These are phyloP conservation scores for Obelidium mucronatum DNA, from an alignment of 192 early-diverging fungal species.

Conservation along the genomic window DNA sequence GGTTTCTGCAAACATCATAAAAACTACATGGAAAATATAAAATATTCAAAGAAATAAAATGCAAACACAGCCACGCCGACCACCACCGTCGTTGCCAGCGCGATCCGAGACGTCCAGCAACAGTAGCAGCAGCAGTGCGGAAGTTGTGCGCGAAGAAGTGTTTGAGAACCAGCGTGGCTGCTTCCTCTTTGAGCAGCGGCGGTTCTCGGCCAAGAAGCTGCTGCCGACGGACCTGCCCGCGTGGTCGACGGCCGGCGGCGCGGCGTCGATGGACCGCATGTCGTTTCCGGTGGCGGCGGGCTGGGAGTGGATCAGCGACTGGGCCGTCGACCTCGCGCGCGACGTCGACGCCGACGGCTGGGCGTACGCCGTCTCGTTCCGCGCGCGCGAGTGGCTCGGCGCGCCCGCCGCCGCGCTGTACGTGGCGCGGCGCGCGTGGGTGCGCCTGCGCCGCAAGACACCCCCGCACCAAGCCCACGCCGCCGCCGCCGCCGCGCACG, in stretches of 20 bases:
- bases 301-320: slow-evolving; percentile 36
- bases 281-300: slow-evolving; percentile 24
- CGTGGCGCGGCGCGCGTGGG: slow-evolving; percentile 15
- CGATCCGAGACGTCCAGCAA: neutral
- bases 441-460: slow-evolving; percentile 1
- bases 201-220: slow-evolving; percentile 25
- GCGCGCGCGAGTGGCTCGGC: slow-evolving; percentile 10
- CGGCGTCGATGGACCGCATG: slow-evolving; percentile 11
- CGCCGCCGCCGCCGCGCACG: neutral
- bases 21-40: neutral
- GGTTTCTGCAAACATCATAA: neutral
- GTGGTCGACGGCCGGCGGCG: neutral
- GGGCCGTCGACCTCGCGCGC: slow-evolving; percentile 12
- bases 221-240: slow-evolving; percentile 30
- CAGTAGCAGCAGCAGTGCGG: neutral
- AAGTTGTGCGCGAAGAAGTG: slow-evolving; percentile 29
- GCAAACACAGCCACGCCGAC: neutral
- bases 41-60: neutral
- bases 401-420: slow-evolving; percentile 1
- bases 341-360: slow-evolving; percentile 34
- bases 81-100: too few relatives aligned
- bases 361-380: slow-evolving; percentile 20
- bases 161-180: slow-evolving; percentile 28
- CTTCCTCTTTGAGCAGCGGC: slow-evolving; percentile 11
- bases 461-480: too few relatives aligned